Conservation (phyloP, 2,329 filamentous ascomycete genomes). For the Cladobotryum mycophilum region DNA sequence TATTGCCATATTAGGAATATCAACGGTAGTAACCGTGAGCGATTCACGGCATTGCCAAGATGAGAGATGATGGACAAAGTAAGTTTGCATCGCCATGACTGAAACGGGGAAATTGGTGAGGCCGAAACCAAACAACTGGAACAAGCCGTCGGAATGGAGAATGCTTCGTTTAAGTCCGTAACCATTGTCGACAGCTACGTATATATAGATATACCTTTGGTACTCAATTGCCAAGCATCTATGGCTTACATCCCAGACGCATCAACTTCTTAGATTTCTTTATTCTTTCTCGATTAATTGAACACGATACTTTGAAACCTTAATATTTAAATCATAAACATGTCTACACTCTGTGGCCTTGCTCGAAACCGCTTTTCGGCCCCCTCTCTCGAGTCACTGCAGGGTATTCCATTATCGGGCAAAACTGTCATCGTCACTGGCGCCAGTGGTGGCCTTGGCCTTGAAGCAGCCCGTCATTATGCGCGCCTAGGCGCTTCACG, state of each 20-base stretch:
- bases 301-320: too few species aligned
- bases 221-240: background rate
- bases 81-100: background rate
- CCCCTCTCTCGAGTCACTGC: background rate
- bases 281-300: background rate
- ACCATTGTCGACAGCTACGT: background rate
- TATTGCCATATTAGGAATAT: background rate
- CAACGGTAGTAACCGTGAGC: too few species aligned
- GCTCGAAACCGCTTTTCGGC: constrained; percentile 5
- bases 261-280: background rate
- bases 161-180: too few species aligned
- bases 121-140: too few species aligned
- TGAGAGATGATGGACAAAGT: background rate
- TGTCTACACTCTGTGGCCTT: constrained; percentile 1
- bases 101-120: too few species aligned
- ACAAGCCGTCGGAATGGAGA: too few species aligned
- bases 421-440: constrained; percentile 33
- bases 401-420: constrained; percentile 10
- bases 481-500: constrained; percentile 23
- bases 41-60: too few species aligned
- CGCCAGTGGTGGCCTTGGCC: constrained; percentile 32
- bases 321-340: background rate
- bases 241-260: background rate
- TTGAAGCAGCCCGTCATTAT: constrained; percentile 33
- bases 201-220: background rate